Conservation (phyloP, 306 rosid genomes). For the Casuarina cunninghamiana region DNA sequence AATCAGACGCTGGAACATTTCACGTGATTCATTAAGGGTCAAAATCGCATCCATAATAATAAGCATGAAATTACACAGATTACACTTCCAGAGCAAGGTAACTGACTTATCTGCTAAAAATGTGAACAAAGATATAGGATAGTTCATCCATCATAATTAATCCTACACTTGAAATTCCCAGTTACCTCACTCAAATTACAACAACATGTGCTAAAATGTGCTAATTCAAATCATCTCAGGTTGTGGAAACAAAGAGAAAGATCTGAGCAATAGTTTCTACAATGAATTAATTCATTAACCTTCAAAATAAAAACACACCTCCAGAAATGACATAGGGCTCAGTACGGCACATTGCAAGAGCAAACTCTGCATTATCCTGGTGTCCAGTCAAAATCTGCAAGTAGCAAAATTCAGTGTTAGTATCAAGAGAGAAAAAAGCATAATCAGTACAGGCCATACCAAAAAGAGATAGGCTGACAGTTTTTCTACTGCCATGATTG, state of each 20-base stretch:
- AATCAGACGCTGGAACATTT: not conserved
- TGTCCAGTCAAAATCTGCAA: slow-evolving; percentile 93
- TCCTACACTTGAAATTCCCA: not conserved
- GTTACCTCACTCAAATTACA: not conserved
- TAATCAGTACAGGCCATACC: not conserved
- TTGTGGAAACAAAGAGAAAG: not conserved
- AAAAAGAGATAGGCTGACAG: not conserved
- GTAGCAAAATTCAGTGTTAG: not conserved
- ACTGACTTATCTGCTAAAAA: not conserved
- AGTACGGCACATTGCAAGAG: slow-evolving; percentile 99
- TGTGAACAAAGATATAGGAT: not conserved
- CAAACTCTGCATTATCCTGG: slow-evolving; percentile 98
- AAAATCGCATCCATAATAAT: not conserved
- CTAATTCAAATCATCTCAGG: slow-evolving; percentile 2
- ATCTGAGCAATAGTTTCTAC: slow-evolving; percentile 11
- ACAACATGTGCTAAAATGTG: not conserved
- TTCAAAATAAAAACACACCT: slow-evolving; percentile 47
- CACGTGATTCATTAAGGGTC: not conserved
- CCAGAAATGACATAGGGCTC: slow-evolving; percentile 97
- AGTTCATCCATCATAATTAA: not conserved
- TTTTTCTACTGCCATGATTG: not conserved
- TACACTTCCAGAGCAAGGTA: not conserved
- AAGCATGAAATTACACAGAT: not conserved
- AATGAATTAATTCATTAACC: not conserved
- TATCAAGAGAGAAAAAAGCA: not conserved